Evolutionary conservation across 129 eudicot genomes (phyloP).

Genomic region (Ambrosia artemisiifolia): DNA sequence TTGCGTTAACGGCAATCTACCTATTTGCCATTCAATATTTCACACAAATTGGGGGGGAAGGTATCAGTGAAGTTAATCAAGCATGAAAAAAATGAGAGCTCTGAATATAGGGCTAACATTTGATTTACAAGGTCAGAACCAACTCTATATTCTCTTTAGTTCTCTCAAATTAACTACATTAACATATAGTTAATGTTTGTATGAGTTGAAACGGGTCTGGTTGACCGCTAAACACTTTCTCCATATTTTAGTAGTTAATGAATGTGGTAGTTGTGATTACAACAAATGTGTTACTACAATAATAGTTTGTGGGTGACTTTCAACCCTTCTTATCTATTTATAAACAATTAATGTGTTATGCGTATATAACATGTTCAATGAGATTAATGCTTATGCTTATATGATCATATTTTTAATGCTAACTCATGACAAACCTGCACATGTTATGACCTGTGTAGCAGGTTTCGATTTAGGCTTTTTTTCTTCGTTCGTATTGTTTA

Average conservation of each 20-base stretch:
- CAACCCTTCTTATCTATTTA: background rate
- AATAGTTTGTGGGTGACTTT: background rate
- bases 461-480: too few relatives aligned
- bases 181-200: background rate
- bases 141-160: background rate
- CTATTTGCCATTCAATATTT: slow-evolving; percentile 78
- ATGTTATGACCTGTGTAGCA: too few relatives aligned
- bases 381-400: too few relatives aligned
- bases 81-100: slow-evolving; percentile 51
- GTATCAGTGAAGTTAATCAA: slow-evolving; percentile 80
- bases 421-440: too few relatives aligned
- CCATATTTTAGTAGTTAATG: background rate
- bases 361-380: too few relatives aligned
- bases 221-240: background rate
- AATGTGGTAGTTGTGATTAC: background rate
- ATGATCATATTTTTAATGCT: too few relatives aligned
- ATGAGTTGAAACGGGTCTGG: background rate
- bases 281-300: background rate
- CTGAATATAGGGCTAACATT: slow-evolving; percentile 76
- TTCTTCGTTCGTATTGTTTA: too few relatives aligned
- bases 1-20: slow-evolving; percentile 76
- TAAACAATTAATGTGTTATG: background rate
- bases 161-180: background rate
- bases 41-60: slow-evolving; percentile 75
- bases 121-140: slow-evolving; percentile 73